Conservation (phyloP, 306 rosid genomes). For the Quercus robur region DNA sequence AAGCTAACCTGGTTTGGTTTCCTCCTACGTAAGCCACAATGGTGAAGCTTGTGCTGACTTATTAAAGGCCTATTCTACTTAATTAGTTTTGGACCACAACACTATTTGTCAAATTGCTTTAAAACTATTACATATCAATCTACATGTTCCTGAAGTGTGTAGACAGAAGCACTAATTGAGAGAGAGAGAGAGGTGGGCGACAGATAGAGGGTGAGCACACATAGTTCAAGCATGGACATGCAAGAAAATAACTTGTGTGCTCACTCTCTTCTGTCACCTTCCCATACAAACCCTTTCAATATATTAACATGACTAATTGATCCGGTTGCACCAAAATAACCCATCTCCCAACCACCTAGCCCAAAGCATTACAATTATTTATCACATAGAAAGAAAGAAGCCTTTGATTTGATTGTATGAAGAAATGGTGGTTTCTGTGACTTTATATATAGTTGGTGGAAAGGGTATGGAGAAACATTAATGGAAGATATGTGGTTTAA, state of each 20-base stretch:
- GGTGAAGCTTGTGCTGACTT: too few species aligned
- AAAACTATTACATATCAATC: too few species aligned
- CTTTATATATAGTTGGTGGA: neutral
- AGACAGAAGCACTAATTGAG: neutral
- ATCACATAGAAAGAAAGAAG: neutral
- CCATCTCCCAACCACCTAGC: neutral
- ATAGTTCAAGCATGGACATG: slow-evolving; percentile 39
- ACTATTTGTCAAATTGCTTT: too few species aligned
- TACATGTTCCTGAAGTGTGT: too few species aligned
- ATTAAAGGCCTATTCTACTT: too few species aligned
- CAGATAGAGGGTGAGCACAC: slow-evolving; percentile 46
- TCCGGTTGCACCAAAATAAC: neutral
- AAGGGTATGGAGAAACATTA: neutral
- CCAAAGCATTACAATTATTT: neutral
- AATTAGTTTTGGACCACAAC: too few species aligned
- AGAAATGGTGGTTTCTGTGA: neutral
- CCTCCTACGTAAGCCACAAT: too few species aligned
- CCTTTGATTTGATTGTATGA: slow-evolving; percentile 4
- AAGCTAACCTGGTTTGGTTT: too few species aligned
- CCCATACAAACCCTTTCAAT: neutral
- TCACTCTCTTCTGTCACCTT: slow-evolving; percentile 63
- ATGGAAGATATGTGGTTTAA: slow-evolving; percentile 5
- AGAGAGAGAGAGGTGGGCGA: slow-evolving; percentile 22
- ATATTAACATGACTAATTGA: neutral
- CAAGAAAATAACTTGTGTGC: slow-evolving; percentile 40